These are phyloP conservation scores for Gomphus sp. DNA, from an alignment of 1,284 basidiomycete genomes.

Conservation along the genomic window DNA sequence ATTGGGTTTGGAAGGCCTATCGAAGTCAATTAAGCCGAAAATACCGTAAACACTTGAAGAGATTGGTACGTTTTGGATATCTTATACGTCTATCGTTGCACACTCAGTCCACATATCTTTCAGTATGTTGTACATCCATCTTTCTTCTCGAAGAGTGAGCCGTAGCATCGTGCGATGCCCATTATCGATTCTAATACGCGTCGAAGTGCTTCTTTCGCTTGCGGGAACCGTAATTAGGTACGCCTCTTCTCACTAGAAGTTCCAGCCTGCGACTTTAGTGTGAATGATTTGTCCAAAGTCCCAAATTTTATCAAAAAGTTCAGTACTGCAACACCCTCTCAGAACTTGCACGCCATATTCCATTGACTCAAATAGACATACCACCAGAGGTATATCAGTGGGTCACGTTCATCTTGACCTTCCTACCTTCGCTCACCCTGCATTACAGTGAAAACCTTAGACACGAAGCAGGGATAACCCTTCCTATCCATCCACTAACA, in stretches of 20 bases:
- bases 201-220: conserved; percentile 70
- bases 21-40: conserved; percentile 63
- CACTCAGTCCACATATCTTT: not conserved
- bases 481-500: conserved; percentile 50
- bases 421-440: conserved; percentile 10
- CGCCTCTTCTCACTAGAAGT: not conserved
- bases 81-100: not conserved
- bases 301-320: conserved; percentile 83
- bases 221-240: conserved; percentile 79
- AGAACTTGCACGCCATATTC: conserved; percentile 63
- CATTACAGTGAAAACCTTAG: conserved; percentile 59
- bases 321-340: conserved; percentile 66
- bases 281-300: conserved; percentile 30
- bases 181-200: conserved; percentile 2
- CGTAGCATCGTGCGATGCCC: not conserved
- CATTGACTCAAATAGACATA: conserved; percentile 78
- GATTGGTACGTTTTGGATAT: conserved; percentile 40
- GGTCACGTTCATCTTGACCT: conserved; percentile 17
- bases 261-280: not conserved
- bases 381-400: conserved; percentile 74
- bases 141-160: conserved; percentile 77
- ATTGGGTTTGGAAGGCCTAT: conserved; percentile 87
- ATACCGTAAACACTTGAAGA: conserved; percentile 82
- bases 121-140: conserved; percentile 81
- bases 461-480: conserved; percentile 53